Evolutionary conservation across 164 flowering plant species (phyloP), one percentile per base, ranked within the genome.

Genomic region (Sextonia rubra): DNA sequence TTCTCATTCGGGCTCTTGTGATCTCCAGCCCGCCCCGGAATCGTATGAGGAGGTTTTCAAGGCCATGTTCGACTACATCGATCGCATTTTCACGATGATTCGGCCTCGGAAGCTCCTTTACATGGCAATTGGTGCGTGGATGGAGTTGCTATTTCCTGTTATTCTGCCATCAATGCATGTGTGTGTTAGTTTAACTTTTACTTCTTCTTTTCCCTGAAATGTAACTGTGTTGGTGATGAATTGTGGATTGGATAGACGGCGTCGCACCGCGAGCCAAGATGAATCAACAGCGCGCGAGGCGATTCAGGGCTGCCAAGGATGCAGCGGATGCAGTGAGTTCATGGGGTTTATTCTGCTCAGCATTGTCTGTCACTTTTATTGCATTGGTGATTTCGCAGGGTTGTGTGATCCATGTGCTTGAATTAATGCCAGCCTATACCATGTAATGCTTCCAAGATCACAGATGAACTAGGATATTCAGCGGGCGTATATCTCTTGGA

Each of bases 231-330:
- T 29, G n/a, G 8, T 1, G 26, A 37, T 48, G 48, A 32, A 30
- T 64, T 23, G 12, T 30, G n/a, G n/a, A 17, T 32, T 30, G n/a
- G n/a, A 17, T 27, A 86, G 89, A 86, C 66, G 89, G 87, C 29
- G 87, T 85, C 32, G 86, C 87, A 0, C 86, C 89, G 0, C 76
- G 87, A 20, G 86, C 87, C 2, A 86, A 86, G 72, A 86, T 86
- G 87, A 86, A 86, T 69, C 85, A 86, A 55, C 89, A 85, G 61
- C 78, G 89, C 7, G 52, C 87, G 1, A 78, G 89, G 66, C 79
- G 88, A 23, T 87, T 87, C 66, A 70, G 79, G 49, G 70, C 86
- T 61, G 86, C 90, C 12, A 87, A 84, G 68, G 87, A 85, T 32
- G 84, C 84, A 12, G 75, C 60, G 22, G 63, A 49, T 29, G 69